A percentile compares a stretch with the other conserved stretches of the same genome.
Evolutionary conservation across 805 yeast genomes (phyloP).

Genomic region (Ogataea degrootiae): DNA sequence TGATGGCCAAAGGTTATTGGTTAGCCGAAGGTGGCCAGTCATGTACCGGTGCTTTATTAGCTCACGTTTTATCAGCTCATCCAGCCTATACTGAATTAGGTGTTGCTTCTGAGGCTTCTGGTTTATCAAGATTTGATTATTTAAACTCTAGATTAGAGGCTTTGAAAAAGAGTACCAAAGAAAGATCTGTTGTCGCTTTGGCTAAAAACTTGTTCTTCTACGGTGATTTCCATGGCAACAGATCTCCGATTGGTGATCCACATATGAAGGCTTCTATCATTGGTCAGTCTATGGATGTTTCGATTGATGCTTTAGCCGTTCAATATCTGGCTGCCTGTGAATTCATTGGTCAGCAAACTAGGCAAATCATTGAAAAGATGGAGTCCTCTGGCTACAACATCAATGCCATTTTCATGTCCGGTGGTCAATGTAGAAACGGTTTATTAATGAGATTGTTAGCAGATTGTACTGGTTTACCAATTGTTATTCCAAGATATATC

Average conservation of each 20-base stretch:
- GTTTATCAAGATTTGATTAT: constrained; percentile 74
- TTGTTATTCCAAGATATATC: constrained; percentile 88
- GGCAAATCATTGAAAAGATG: constrained; percentile 90
- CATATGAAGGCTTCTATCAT: constrained; percentile 87
- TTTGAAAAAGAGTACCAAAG: constrained; percentile 49
- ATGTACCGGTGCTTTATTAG: constrained; percentile 90
- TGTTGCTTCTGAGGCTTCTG: constrained; percentile 60
- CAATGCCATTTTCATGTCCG: constrained; percentile 78
- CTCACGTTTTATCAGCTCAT: constrained; percentile 82
- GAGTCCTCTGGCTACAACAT: constrained; percentile 73
- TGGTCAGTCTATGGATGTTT: constrained; percentile 88
- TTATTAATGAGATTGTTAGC: constrained; percentile 85
- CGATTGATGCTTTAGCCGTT: constrained; percentile 79
- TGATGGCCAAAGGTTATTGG: constrained; percentile 87
- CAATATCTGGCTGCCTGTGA: constrained; percentile 93
- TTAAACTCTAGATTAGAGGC: constrained; percentile 72
- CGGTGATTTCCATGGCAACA: constrained; percentile 94
- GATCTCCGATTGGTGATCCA: constrained; percentile 97
- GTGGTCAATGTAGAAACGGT: constrained; percentile 95
- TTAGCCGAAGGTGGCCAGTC: constrained; percentile 99
- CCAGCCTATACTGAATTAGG: constrained; percentile 79
- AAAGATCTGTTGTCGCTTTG: constrained; percentile 71
- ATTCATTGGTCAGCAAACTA: constrained; percentile 94
- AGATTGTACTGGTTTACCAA: constrained; percentile 87
- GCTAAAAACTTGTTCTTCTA: constrained; percentile 86